Conservation (phyloP, 345 rosid genomes). For the Geranium rotundifolium region DNA sequence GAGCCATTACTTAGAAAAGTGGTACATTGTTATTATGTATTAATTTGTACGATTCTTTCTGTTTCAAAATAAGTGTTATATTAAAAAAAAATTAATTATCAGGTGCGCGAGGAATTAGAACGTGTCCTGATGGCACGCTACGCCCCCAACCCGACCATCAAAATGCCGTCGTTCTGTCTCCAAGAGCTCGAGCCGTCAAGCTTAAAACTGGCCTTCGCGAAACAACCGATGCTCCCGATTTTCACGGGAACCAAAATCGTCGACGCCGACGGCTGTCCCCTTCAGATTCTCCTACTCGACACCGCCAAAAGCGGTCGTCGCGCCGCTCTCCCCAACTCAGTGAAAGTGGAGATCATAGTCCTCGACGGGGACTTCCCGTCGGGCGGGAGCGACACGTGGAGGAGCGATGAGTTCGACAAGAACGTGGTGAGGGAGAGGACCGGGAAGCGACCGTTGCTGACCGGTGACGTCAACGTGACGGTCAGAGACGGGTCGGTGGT, state of each 20-base stretch:
- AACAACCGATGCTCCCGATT: conserved; percentile 27
- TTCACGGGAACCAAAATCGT: conserved; percentile 65
- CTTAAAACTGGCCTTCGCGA: conserved; percentile 25
- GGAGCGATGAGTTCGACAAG: conserved; percentile 42
- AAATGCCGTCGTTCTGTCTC: conserved; percentile 38
- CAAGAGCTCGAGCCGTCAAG: conserved; percentile 33
- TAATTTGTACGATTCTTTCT: background rate
- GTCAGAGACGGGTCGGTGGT: conserved; percentile 42
- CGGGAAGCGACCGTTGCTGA: conserved; percentile 79
- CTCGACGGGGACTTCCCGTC: conserved; percentile 73
- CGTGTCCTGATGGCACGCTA: conserved; percentile 21
- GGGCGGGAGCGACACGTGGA: conserved; percentile 35
- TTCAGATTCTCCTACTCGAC: conserved; percentile 43
- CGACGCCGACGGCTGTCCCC: conserved; percentile 30
- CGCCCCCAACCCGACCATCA: conserved; percentile 16
- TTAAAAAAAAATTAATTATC: background rate
- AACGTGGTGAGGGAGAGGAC: conserved; percentile 57
- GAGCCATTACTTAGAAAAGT: conserved; percentile 78
- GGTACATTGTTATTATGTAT: conserved; percentile 28
- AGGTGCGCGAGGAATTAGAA: conserved; percentile 83
- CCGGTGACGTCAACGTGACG: conserved; percentile 56
- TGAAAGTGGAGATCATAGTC: conserved; percentile 62
- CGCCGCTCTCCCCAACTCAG: conserved; percentile 27
- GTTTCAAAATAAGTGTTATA: background rate
- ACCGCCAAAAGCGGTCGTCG: conserved; percentile 8